Conservation (phyloP, 1,139 yeast species). For the Protomyces inouyei region DNA sequence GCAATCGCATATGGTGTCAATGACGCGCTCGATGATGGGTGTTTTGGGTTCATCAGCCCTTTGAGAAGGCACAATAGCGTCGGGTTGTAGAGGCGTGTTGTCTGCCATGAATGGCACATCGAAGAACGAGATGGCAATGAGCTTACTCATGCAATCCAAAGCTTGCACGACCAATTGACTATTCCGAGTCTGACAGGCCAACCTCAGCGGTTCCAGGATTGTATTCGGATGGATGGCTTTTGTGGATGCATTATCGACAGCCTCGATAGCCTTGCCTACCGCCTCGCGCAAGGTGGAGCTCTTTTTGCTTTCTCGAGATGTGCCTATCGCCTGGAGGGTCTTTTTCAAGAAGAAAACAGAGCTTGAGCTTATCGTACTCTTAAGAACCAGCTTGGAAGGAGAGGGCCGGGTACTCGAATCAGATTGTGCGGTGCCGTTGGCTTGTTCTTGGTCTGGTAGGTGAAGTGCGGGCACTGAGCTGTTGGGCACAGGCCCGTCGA, state of each 20-base stretch:
- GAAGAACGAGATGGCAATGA: conserved; percentile 59
- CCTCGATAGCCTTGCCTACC: conserved; percentile 45
- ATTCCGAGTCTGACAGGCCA: conserved; percentile 54
- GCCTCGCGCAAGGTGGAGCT: conserved; percentile 45
- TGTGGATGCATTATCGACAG: conserved; percentile 32
- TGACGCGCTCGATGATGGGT: conserved; percentile 72
- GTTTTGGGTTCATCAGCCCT: conserved; percentile 54
- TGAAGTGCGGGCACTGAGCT: too few relatives aligned
- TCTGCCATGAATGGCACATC: conserved; percentile 47
- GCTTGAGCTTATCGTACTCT: neutral
- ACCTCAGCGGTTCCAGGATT: conserved; percentile 58
- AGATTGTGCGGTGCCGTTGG: too few relatives aligned
- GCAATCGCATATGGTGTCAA: conserved; percentile 76
- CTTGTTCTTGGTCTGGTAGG: too few relatives aligned
- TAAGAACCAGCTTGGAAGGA: neutral
- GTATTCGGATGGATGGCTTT: conserved; percentile 45
- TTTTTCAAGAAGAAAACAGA: conserved; percentile 43
- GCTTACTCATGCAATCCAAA: conserved; percentile 61
- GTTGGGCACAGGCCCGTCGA: too few relatives aligned
- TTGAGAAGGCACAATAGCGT: conserved; percentile 36
- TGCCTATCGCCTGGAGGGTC: conserved; percentile 47
- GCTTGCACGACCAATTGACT: conserved; percentile 54
- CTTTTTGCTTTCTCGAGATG: conserved; percentile 51
- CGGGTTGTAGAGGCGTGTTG: conserved; percentile 38
- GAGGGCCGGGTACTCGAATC: too few relatives aligned